These are phyloP conservation scores for Zoysia japonica DNA, from an alignment of 176 grass and related monocot species.

Conservation along the genomic window DNA sequence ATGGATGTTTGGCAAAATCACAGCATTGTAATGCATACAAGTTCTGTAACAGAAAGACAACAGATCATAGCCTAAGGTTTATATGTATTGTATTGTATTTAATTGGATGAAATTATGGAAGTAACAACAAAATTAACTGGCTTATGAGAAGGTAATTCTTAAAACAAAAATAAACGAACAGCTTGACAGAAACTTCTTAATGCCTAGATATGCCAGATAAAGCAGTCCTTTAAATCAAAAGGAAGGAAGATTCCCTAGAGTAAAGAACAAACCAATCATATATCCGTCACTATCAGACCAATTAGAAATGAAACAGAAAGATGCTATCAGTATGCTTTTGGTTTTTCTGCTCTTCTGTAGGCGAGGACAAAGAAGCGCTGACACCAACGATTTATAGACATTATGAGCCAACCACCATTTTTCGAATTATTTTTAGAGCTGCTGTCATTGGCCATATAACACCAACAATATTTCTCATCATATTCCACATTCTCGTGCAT, in stretches of 20 bases:
- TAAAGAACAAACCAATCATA: conserved; percentile 20
- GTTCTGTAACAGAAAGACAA: no score
- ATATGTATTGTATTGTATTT: not conserved
- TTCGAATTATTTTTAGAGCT: conserved; percentile 19
- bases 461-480: conserved; percentile 1
- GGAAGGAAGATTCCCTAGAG: conserved; percentile 1
- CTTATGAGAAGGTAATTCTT: not conserved
- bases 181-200: conserved; percentile 15
- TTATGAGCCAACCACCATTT: not conserved
- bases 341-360: conserved; percentile 25
- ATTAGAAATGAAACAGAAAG: conserved; percentile 23
- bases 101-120: conserved; percentile 10
- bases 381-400: not conserved
- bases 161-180: conserved; percentile 14
- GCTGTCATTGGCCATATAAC: conserved; percentile 1
- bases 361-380: conserved; percentile 15
- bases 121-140: conserved; percentile 11
- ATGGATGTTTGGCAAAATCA: no score
- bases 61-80: not conserved
- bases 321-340: conserved; percentile 16
- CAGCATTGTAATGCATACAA: no score
- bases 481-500: conserved; percentile 3
- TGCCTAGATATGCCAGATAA: conserved; percentile 1
- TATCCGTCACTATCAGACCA: conserved; percentile 26
- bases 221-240: not conserved